Percentiles rank a stretch among this genome's conserved stretches.
Evolutionary conservation across 1,284 basidiomycete genomes (phyloP).

Genomic region (Ceratobasidium sp.): DNA sequence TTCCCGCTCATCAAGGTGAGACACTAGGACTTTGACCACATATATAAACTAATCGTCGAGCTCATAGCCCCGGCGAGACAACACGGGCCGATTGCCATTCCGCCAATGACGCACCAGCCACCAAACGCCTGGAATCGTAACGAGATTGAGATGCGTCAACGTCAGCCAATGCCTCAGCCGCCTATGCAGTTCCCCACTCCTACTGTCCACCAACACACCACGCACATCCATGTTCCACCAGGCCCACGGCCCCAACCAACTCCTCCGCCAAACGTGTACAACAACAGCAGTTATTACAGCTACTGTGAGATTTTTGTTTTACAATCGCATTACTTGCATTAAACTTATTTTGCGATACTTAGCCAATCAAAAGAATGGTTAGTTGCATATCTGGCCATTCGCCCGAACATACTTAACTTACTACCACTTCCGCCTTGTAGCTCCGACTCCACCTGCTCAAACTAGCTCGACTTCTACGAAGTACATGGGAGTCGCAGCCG

Average conservation of each 20-base stretch:
- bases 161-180: neutral
- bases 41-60: neutral
- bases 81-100: conserved; percentile 3
- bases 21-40: neutral
- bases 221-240: neutral
- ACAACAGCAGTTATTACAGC: neutral
- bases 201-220: neutral
- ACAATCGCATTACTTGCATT: neutral
- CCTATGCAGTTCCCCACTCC: neutral
- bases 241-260: neutral
- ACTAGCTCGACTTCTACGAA: neutral
- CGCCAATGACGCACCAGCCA: conserved; percentile 5
- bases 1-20: neutral
- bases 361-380: conserved; percentile 15
- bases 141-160: neutral
- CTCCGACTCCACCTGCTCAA: neutral
- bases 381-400: neutral
- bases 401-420: neutral
- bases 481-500: conserved; percentile 4
- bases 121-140: neutral
- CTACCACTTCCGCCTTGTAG: too few relatives aligned
- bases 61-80: neutral
- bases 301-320: neutral
- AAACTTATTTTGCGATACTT: neutral
- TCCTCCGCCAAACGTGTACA: neutral